Evolutionary conservation across 1,284 basidiomycete genomes (phyloP).

Genomic region (Marasmius sp.): DNA sequence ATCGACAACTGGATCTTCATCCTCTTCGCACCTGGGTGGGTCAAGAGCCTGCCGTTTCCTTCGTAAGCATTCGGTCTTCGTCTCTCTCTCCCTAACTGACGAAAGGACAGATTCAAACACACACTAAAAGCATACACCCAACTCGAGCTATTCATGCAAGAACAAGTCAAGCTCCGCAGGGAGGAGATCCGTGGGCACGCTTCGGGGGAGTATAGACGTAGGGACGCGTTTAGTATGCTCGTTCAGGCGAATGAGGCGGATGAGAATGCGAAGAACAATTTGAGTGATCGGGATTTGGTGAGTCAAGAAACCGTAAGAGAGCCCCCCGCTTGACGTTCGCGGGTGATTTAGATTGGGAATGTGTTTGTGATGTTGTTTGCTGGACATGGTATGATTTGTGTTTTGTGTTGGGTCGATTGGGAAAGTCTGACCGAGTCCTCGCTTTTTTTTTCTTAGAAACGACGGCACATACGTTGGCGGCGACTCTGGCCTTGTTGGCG

Average conservation of each 20-base stretch:
- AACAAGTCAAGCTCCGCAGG: constrained; percentile 7
- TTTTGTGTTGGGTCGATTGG: no score
- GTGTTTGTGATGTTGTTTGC: constrained; percentile 20
- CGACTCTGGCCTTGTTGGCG: constrained; percentile 19
- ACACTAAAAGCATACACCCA: constrained; percentile 14
- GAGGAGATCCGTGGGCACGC: neutral
- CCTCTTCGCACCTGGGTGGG: constrained; percentile 10
- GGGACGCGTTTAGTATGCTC: constrained; percentile 15
- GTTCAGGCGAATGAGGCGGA: constrained; percentile 17
- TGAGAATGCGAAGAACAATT: constrained; percentile 10
- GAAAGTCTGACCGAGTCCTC: no score
- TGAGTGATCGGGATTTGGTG: constrained; percentile 17
- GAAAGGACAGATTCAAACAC: constrained; percentile 15
- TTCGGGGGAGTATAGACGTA: neutral
- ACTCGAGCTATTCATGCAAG: constrained; percentile 13
- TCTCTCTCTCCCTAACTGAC: no score
- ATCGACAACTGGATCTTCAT: constrained; percentile 9
- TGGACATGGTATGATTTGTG: constrained; percentile 23
- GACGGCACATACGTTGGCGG: constrained; percentile 15
- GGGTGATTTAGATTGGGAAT: constrained; percentile 16
- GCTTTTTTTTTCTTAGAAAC: no score
- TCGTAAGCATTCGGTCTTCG: no score
- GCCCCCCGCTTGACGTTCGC: no score
- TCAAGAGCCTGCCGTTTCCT: constrained; percentile 1
- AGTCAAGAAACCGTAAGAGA: no score